Conservation (phyloP, 345 rosid species). For the Eucalyptus sideroxylon region DNA sequence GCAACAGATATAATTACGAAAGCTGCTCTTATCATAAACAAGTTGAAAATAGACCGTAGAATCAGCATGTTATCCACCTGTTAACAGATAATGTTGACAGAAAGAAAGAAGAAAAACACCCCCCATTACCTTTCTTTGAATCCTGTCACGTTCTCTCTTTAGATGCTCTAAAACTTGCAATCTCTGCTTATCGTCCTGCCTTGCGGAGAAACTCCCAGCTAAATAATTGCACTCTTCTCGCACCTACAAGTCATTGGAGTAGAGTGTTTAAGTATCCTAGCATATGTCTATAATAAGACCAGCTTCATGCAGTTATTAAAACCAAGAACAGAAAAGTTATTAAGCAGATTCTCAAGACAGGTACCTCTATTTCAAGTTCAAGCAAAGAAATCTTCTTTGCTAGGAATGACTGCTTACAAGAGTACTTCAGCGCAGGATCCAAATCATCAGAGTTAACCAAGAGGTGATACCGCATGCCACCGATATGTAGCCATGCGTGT, state of each 20-base stretch:
- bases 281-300: background rate
- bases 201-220: slow-evolving; percentile 47
- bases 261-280: background rate
- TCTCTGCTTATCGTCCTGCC: slow-evolving; percentile 28
- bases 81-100: background rate
- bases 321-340: background rate
- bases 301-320: background rate
- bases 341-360: background rate
- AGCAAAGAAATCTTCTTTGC: slow-evolving; percentile 49
- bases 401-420: slow-evolving; percentile 38
- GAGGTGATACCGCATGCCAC: slow-evolving; percentile 65
- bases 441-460: slow-evolving; percentile 50
- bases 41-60: background rate
- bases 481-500: slow-evolving; percentile 63
- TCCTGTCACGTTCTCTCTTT: slow-evolving; percentile 28
- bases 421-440: slow-evolving; percentile 76
- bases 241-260: slow-evolving; percentile 25
- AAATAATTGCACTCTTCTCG: slow-evolving; percentile 67
- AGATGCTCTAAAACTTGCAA: slow-evolving; percentile 29
- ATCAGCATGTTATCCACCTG: background rate
- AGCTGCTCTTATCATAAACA: background rate
- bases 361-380: slow-evolving; percentile 70
- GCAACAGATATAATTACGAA: background rate
- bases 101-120: background rate
- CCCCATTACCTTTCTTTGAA: slow-evolving; percentile 53